phyloP scores from a whole-genome alignment of 2,329 filamentous ascomycete species.

The Xylariaceae sp. region DNA sequence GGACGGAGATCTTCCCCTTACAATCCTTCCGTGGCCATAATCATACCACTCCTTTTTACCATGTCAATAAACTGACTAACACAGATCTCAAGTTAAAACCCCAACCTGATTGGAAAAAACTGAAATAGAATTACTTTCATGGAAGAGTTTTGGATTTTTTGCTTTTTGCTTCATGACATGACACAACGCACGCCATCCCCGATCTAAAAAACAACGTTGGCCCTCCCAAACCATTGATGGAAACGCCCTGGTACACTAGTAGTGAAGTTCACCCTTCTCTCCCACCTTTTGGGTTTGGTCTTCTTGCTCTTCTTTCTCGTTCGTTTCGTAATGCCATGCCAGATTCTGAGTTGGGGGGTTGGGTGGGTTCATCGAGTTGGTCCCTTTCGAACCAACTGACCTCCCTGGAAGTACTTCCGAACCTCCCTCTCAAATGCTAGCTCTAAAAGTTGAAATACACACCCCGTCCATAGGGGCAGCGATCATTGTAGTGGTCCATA shows the following conservation, averaged over 20 bases:
- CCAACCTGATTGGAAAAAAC: background rate
- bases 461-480: slow-evolving; percentile 6
- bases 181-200: background rate
- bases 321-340: background rate
- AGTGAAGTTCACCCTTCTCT: slow-evolving; percentile 5
- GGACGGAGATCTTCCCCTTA: too few relatives aligned
- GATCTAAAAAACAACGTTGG: slow-evolving; percentile 10
- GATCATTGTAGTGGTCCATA: slow-evolving; percentile 2
- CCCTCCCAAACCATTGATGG: slow-evolving; percentile 8
- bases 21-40: too few relatives aligned
- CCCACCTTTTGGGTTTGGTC: background rate
- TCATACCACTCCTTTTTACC: too few relatives aligned
- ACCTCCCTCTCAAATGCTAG: slow-evolving; percentile 3
- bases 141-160: slow-evolving; percentile 11
- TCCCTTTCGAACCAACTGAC: too few relatives aligned
- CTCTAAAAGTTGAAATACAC: slow-evolving; percentile 9
- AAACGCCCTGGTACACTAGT: slow-evolving; percentile 15
- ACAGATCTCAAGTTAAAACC: too few relatives aligned
- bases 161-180: slow-evolving; percentile 7
- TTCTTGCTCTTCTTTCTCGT: background rate
- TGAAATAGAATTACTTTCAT: background rate
- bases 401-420: background rate
- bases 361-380: background rate
- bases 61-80: too few relatives aligned
- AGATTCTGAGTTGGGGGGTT: background rate